phyloP scores from a whole-genome alignment of 192 early-diverging fungal species.

The Phlyctochytrium bullatum region DNA sequence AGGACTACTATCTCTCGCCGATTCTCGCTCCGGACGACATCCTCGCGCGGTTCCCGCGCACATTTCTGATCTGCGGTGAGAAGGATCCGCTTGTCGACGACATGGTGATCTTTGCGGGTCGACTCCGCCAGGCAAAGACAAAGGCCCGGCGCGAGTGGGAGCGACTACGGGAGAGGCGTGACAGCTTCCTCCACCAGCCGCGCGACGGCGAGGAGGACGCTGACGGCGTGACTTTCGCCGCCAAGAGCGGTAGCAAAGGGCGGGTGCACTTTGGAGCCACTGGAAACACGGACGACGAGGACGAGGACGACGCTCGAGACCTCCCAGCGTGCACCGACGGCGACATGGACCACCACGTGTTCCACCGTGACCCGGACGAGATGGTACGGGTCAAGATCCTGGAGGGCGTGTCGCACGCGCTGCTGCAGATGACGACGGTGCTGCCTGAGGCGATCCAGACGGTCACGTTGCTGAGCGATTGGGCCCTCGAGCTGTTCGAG shows the following conservation, averaged over 20 bases:
- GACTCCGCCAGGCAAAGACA: conserved; percentile 79
- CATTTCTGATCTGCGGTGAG: conserved; percentile 88
- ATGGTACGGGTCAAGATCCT: conserved; percentile 70
- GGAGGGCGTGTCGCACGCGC: conserved; percentile 63
- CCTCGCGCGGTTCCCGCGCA: conserved; percentile 85
- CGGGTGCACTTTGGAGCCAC: background rate
- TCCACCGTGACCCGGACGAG: conserved; percentile 42
- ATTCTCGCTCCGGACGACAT: conserved; percentile 80
- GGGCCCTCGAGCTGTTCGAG: conserved; percentile 40
- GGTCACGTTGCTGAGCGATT: conserved; percentile 34
- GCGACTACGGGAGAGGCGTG: conserved; percentile 27
- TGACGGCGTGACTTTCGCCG: background rate
- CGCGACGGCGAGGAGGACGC: background rate
- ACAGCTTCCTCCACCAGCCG: background rate
- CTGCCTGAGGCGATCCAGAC: conserved; percentile 67
- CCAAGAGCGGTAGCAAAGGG: background rate
- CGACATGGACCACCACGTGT: conserved; percentile 36
- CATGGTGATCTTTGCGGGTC: conserved; percentile 85
- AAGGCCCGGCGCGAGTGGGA: conserved; percentile 48
- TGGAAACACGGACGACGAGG: conserved; percentile 1
- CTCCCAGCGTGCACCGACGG: conserved; percentile 7
- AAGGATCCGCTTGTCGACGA: conserved; percentile 98
- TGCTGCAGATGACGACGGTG: conserved; percentile 66
- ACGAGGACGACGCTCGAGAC: background rate
- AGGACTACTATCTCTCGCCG: conserved; percentile 84